Base-by-base conservation (phyloP, 2,329 filamentous ascomycete genomes). In the Spiromastix sp. region DNA sequence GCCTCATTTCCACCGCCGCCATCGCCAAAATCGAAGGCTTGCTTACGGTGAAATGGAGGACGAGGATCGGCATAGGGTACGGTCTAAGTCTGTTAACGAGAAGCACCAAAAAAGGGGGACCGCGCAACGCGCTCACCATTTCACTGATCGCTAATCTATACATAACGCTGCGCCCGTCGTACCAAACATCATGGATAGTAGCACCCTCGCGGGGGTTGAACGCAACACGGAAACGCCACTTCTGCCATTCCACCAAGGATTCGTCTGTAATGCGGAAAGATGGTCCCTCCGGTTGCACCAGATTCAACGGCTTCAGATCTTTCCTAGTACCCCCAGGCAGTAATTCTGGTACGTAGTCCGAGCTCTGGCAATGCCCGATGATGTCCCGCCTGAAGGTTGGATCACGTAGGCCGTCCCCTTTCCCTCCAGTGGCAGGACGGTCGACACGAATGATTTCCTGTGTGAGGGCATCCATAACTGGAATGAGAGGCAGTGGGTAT, bases 361-460 rank as follows among this genome's bases (percentile, higher is more conserved):
- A 68, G 0, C 68, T 57, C 20, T 64, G 61, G n/a, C n/a, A n/a
- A n/a, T n/a, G n/a, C n/a, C n/a, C n/a, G 8, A 65, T 64, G 2
- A 74, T 61, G 51, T 72, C 69, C 59, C 74, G 78, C 4, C 74
- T 70, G 32, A 66, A 60, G 1, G 72, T 63, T 2, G 70, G 65
- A 40, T 70, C 71, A 40, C 69, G 63, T 4, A 67, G 72, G 37
- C 72, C 67, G 51, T 81, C 79, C 4, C 63, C 67, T n/a, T n/a
- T n/a, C n/a, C n/a, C n/a, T 2, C 81, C 80, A 3, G 77, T 82
- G 1, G 81, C 79, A 3, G 85, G 56, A 38, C 73, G 65, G 48
- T 85, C 80, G 43, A 85, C 79, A 8, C 80, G 72, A 30, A 81
- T 68, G 24, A 85, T 68, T 48, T 78, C 73, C 59, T 73, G 71